A percentile compares a stretch with the other conserved stretches of the same genome.
Conservation (phyloP, 2,329 filamentous ascomycete species). For the Monascus ruber region DNA sequence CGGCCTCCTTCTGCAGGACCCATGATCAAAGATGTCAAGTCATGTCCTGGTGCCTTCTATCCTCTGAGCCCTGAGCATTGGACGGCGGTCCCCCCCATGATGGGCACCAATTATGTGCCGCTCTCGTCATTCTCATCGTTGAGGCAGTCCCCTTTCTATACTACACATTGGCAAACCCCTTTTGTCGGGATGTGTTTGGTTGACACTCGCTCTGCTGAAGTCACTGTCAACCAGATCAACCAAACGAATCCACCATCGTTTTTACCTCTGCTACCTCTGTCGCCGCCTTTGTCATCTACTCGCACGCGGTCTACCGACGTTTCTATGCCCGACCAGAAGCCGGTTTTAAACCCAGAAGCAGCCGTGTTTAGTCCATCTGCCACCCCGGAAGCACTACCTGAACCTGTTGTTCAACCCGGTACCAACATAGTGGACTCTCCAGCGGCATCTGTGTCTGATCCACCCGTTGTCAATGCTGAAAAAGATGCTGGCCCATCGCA, state of each 20-base stretch:
- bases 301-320: background rate
- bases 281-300: background rate
- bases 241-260: background rate
- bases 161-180: slow-evolving; percentile 7
- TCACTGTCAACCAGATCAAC: background rate
- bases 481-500: background rate
- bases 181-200: slow-evolving; percentile 13
- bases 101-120: background rate
- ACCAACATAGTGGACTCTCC: background rate
- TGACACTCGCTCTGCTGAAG: background rate
- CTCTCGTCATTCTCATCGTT: background rate
- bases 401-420: background rate
- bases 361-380: background rate
- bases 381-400: background rate
- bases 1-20: slow-evolving; percentile 3
- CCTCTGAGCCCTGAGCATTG: background rate
- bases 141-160: slow-evolving; percentile 9
- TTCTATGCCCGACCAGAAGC: background rate
- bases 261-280: background rate
- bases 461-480: background rate
- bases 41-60: slow-evolving; percentile 1
- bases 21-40: slow-evolving; percentile 1
- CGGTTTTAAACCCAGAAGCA: slow-evolving; percentile 1
- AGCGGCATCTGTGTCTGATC: background rate
- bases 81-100: background rate